A percentile compares a stretch with the other conserved stretches of the same genome.
Conservation (phyloP, 208 protist genomes). For the Leishmania braziliensis region DNA sequence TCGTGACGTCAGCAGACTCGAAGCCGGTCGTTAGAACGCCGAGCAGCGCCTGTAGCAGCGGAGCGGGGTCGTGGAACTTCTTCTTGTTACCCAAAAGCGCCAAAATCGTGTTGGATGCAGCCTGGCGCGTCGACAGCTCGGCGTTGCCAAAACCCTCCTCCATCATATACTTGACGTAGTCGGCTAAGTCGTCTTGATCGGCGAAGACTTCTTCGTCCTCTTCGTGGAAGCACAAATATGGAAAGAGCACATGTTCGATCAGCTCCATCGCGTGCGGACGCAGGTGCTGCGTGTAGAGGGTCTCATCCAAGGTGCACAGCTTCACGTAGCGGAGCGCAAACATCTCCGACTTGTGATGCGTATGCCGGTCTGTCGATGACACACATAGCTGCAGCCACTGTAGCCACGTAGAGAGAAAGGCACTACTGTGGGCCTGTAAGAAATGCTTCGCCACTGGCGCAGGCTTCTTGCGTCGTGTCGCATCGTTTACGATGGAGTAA, state of each 20-base stretch:
- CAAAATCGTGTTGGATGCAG: constrained; percentile 80
- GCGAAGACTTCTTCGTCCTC: constrained; percentile 83
- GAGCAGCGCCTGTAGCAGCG: constrained; percentile 73
- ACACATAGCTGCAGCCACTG: constrained; percentile 76
- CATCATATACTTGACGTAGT: constrained; percentile 88
- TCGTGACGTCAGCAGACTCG: constrained; percentile 44
- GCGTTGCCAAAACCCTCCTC: constrained; percentile 73
- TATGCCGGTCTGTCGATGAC: constrained; percentile 36
- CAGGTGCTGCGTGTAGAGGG: constrained; percentile 65
- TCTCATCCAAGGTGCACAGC: constrained; percentile 69
- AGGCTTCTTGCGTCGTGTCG: constrained; percentile 70
- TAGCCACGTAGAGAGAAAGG: constrained; percentile 67
- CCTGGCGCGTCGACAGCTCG: constrained; percentile 72
- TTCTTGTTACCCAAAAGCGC: constrained; percentile 75
- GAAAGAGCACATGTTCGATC: constrained; percentile 81
- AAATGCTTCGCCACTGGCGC: constrained; percentile 75
- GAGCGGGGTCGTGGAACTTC: constrained; percentile 62
- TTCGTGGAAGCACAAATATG: constrained; percentile 76
- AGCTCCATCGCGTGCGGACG: constrained; percentile 66
- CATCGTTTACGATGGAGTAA: constrained; percentile 76
- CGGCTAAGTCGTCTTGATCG: constrained; percentile 68
- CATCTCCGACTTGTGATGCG: constrained; percentile 76
- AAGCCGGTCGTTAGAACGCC: constrained; percentile 62
- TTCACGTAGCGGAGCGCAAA: constrained; percentile 85
- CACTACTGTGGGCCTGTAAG: constrained; percentile 35